phyloP scores from a whole-genome alignment of 768 basidiomycete genomes.

The Hericium rajendrae region DNA sequence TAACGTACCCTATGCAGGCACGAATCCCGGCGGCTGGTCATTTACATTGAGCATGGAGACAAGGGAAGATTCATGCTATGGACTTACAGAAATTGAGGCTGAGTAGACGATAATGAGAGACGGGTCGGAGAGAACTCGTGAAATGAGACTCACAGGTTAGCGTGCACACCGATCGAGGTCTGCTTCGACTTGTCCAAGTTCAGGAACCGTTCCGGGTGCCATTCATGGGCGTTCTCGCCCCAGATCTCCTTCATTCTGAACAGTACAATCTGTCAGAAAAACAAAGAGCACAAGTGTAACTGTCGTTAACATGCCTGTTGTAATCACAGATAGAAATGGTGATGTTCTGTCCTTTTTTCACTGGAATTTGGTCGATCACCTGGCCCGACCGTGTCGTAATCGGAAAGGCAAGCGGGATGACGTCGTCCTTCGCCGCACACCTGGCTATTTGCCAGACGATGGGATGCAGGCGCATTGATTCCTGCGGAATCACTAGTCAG shows the following conservation, averaged over 20 bases:
- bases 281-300: background rate
- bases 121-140: background rate
- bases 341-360: slow-evolving; percentile 10
- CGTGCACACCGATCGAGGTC: slow-evolving; percentile 7
- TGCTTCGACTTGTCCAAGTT: slow-evolving; percentile 7
- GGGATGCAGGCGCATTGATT: slow-evolving; percentile 14
- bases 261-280: background rate
- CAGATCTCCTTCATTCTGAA: slow-evolving; percentile 9
- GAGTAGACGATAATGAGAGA: background rate
- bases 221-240: slow-evolving; percentile 10
- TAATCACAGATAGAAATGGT: slow-evolving; percentile 7
- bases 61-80: background rate
- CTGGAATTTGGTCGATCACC: slow-evolving; percentile 5
- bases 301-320: slow-evolving; percentile 4
- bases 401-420: slow-evolving; percentile 11
- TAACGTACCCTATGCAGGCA: slow-evolving; percentile 6
- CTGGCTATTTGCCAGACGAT: slow-evolving; percentile 7
- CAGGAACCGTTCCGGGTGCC: slow-evolving; percentile 13
- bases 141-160: slow-evolving; percentile 8
- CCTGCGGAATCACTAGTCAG: slow-evolving; percentile 7
- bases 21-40: slow-evolving; percentile 11
- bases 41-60: background rate
- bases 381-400: slow-evolving; percentile 8
- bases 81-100: slow-evolving; percentile 14
- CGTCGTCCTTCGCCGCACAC: slow-evolving; percentile 9